Conservation (phyloP, 2,329 filamentous ascomycete species). For the Gaeumannomyces tritici region DNA sequence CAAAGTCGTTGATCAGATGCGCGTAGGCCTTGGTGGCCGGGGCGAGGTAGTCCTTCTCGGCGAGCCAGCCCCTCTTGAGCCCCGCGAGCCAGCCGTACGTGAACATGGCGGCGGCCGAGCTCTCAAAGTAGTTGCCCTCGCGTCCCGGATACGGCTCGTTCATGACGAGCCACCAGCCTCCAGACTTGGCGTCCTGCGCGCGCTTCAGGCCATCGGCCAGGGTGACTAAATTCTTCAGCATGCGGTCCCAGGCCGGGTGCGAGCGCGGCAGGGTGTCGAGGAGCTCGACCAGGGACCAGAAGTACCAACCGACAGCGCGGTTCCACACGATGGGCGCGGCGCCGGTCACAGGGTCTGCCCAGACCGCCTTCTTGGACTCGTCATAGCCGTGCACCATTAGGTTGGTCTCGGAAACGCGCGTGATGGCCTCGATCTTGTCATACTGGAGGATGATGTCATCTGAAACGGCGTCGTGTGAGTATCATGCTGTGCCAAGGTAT, state of each 20-base stretch:
- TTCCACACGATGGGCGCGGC: constrained; percentile 43
- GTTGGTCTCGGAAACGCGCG: background rate
- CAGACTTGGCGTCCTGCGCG: constrained; percentile 8
- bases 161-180: constrained; percentile 5
- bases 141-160: constrained; percentile 26
- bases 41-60: constrained; percentile 14
- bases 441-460: constrained; percentile 17
- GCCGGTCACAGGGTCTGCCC: constrained; percentile 40
- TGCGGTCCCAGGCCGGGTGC: constrained; percentile 9
- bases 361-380: constrained; percentile 32
- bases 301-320: constrained; percentile 43
- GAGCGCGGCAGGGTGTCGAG: constrained; percentile 13
- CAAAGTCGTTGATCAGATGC: constrained; percentile 3
- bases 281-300: constrained; percentile 16
- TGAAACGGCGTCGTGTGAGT: background rate
- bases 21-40: constrained; percentile 13
- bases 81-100: constrained; percentile 34
- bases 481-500: background rate
- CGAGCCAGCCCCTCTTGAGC: background rate
- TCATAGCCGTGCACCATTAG: constrained; percentile 47
- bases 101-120: constrained; percentile 50
- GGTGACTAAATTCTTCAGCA: constrained; percentile 5
- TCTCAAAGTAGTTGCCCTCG: constrained; percentile 51
- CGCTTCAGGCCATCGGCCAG: constrained; percentile 9
- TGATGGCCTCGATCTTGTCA: constrained; percentile 11